phyloP scores from a whole-genome alignment of 2,329 filamentous ascomycete genomes.

The Microsporum canis region DNA sequence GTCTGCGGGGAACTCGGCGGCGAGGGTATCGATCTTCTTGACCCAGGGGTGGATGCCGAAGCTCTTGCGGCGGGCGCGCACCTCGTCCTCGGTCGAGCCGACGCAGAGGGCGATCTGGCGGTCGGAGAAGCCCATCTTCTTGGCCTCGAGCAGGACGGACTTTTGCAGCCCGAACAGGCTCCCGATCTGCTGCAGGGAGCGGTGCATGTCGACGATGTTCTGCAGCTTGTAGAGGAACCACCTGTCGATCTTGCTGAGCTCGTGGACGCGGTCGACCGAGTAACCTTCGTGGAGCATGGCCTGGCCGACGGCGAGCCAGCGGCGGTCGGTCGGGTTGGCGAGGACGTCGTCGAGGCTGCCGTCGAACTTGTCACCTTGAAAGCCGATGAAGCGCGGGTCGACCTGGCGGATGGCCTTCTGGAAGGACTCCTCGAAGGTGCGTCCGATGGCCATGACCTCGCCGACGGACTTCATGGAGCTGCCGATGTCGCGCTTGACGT shows the following conservation, averaged over 20 bases:
- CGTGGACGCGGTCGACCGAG: conserved; percentile 79
- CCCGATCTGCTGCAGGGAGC: conserved; percentile 72
- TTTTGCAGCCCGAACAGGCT: conserved; percentile 75
- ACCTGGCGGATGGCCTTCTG: conserved; percentile 98
- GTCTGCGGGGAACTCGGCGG: conserved; percentile 87
- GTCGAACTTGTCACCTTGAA: conserved; percentile 91
- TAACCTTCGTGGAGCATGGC: conserved; percentile 97
- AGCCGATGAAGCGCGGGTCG: conserved; percentile 80
- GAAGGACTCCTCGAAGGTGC: conserved; percentile 97
- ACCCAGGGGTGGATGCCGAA: conserved; percentile 92
- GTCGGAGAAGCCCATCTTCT: conserved; percentile 97
- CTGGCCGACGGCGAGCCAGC: conserved; percentile 95
- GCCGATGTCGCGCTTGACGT: conserved; percentile 94
- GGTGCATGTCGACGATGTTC: conserved; percentile 87
- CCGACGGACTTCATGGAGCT: conserved; percentile 98
- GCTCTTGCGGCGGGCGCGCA: conserved; percentile 69
- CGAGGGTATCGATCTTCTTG: conserved; percentile 96
- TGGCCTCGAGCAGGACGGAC: conserved; percentile 78
- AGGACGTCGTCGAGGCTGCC: conserved; percentile 73
- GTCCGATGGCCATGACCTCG: conserved; percentile 97
- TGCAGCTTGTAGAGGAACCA: conserved; percentile 99
- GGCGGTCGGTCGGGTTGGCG: conserved; percentile 84
- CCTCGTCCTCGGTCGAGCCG: conserved; percentile 75
- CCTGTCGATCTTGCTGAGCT: conserved; percentile 96
- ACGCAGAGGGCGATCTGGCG: conserved; percentile 84